A percentile compares a stretch with the other conserved stretches of the same genome.
Conservation (phyloP, 2,329 filamentous ascomycete species). For the Claviceps maximensis region DNA sequence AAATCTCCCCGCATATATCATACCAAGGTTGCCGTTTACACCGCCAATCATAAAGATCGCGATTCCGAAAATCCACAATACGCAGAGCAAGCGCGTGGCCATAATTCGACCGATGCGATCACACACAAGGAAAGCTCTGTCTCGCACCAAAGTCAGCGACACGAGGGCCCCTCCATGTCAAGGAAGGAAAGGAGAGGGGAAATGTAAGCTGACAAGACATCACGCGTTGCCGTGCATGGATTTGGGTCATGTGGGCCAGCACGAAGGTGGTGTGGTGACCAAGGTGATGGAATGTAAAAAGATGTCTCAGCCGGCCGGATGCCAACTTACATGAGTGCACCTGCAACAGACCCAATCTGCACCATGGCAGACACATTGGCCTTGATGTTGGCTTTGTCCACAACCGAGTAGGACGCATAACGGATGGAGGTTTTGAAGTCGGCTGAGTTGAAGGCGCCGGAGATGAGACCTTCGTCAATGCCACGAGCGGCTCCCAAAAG, state of each 20-base stretch:
- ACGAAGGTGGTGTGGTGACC: not conserved
- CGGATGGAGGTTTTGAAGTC: constrained; percentile 49
- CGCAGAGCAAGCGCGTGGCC: constrained; percentile 44
- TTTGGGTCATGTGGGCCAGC: not conserved
- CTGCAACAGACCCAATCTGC: constrained; percentile 62
- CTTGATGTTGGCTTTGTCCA: constrained; percentile 52
- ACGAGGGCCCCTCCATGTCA: not conserved
- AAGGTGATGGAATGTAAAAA: not conserved
- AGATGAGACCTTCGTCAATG: constrained; percentile 70
- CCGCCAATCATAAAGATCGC: constrained; percentile 41
- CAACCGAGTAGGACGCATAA: constrained; percentile 36
- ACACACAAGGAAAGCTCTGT: constrained; percentile 43
- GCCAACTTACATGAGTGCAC: constrained; percentile 41
- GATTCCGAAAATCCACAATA: constrained; percentile 45
- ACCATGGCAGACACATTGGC: constrained; percentile 73
- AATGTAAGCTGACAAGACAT: too few relatives aligned
- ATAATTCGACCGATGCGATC: constrained; percentile 50
- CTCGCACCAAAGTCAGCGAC: not conserved
- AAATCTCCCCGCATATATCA: constrained; percentile 52
- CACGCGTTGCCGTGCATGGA: too few relatives aligned
- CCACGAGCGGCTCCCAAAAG: constrained; percentile 66
- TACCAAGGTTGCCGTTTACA: constrained; percentile 37
- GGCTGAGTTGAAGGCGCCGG: constrained; percentile 54
- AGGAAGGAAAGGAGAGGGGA: too few relatives aligned
- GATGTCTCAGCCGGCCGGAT: not conserved